Conservation (phyloP, 1,139 yeast genomes). For the Zhuliangozyma blackwelliae region DNA sequence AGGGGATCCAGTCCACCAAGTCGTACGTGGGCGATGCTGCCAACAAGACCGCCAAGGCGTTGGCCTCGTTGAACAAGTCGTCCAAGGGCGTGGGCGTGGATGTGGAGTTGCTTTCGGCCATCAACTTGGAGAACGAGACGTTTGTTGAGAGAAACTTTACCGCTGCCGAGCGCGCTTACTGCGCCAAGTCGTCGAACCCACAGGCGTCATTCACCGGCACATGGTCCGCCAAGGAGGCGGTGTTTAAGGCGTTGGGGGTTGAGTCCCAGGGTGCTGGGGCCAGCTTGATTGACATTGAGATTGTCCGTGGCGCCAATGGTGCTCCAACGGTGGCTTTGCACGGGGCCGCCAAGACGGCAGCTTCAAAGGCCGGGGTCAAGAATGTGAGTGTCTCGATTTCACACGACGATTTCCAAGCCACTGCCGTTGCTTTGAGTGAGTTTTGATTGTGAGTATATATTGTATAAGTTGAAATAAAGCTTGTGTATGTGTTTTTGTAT, state of each 20-base stretch:
- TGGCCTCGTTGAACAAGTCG: conserved; percentile 42
- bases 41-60: conserved; percentile 46
- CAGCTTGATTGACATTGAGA: conserved; percentile 84
- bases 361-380: conserved; percentile 65
- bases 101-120: conserved; percentile 79
- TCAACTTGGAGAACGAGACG: conserved; percentile 82
- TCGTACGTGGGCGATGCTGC: conserved; percentile 35
- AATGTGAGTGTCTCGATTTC: conserved; percentile 82
- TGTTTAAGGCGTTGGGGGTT: conserved; percentile 90
- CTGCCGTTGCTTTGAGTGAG: conserved; percentile 92
- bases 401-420: conserved; percentile 95
- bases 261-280: conserved; percentile 95
- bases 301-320: conserved; percentile 67
- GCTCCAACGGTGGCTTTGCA: conserved; percentile 76
- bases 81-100: conserved; percentile 92
- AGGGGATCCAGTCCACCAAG: conserved; percentile 31
- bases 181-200: conserved; percentile 66
- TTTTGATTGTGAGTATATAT: conserved; percentile 21
- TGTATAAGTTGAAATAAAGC: no score
- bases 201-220: conserved; percentile 94
- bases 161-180: conserved; percentile 70
- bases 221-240: conserved; percentile 99
- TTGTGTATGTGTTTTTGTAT: no score
- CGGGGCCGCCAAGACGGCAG: conserved; percentile 76
- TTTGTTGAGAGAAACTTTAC: conserved; percentile 93